A percentile compares a stretch with the other conserved stretches of the same genome.
Evolutionary conservation across 2,329 filamentous ascomycete genomes (phyloP).

Genomic region (Zasmidium citrigriseum): DNA sequence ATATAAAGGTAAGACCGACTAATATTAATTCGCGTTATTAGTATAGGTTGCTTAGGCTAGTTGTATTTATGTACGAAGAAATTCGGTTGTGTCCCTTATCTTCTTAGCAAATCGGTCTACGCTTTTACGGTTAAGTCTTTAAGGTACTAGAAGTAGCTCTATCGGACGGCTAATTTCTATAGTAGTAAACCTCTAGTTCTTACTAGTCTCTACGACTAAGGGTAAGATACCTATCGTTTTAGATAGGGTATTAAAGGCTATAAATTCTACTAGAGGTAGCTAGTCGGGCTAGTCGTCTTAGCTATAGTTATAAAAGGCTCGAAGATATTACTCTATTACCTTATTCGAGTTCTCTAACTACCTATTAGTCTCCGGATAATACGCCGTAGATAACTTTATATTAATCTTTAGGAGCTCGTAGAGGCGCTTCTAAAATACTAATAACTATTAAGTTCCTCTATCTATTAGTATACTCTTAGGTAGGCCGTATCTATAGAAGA

Average conservation of each 20-base stretch:
- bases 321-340: not conserved
- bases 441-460: not conserved
- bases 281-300: too few species aligned
- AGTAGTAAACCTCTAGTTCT: not conserved
- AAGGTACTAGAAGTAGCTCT: too few species aligned
- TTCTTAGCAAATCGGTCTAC: not conserved
- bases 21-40: not conserved
- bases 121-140: too few species aligned
- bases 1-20: not conserved
- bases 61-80: not conserved
- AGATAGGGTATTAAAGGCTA: not conserved
- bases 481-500: not conserved
- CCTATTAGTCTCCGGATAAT: not conserved
- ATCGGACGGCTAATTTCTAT: too few species aligned
- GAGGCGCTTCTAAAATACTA: not conserved
- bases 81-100: not conserved
- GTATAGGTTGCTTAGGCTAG: not conserved
- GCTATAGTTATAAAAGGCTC: not conserved
- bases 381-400: not conserved
- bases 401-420: not conserved
- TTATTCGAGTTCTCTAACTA: constrained; percentile 1
- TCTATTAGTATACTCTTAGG: not conserved
- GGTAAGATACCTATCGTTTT: constrained; percentile 1
- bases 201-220: not conserved
- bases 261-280: constrained; percentile 3